Evolutionary conservation across 257 asterid genomes (phyloP).

Genomic region (Solanum chiquidenum): DNA sequence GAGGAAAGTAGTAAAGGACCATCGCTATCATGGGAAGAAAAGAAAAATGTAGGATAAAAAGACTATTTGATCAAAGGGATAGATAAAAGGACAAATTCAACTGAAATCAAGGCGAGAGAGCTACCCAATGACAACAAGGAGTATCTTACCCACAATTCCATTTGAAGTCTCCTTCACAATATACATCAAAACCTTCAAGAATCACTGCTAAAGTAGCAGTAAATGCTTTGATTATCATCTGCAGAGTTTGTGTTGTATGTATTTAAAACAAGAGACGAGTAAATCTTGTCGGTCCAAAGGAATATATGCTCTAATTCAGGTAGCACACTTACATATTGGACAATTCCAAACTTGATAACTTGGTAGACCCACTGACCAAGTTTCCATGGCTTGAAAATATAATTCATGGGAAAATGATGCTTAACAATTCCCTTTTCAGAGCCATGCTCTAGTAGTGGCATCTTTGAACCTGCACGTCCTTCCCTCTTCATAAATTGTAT

Average conservation of each 20-base stretch:
- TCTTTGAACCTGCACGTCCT: constrained; percentile 61
- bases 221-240: constrained; percentile 92
- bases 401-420: constrained; percentile 85
- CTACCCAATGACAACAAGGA: background rate
- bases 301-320: background rate
- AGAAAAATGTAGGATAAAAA: background rate
- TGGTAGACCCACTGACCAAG: constrained; percentile 86
- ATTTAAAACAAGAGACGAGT: background rate
- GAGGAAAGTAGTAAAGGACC: background rate
- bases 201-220: constrained; percentile 85
- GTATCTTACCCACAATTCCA: constrained; percentile 90
- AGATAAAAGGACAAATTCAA: background rate
- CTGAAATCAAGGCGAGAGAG: background rate
- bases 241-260: constrained; percentile 17
- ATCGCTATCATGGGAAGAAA: background rate
- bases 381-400: constrained; percentile 81
- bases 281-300: background rate
- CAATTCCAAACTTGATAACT: constrained; percentile 91
- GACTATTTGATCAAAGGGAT: background rate
- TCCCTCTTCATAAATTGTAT: constrained; percentile 87
- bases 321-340: constrained; percentile 79
- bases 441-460: constrained; percentile 70
- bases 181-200: constrained; percentile 82
- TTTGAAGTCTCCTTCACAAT: constrained; percentile 94
- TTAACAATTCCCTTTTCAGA: constrained; percentile 67